Evolutionary conservation across 805 yeast genomes (phyloP), one percentile per base, ranked within the genome.

Genomic region (Allodekkera sacchari): DNA sequence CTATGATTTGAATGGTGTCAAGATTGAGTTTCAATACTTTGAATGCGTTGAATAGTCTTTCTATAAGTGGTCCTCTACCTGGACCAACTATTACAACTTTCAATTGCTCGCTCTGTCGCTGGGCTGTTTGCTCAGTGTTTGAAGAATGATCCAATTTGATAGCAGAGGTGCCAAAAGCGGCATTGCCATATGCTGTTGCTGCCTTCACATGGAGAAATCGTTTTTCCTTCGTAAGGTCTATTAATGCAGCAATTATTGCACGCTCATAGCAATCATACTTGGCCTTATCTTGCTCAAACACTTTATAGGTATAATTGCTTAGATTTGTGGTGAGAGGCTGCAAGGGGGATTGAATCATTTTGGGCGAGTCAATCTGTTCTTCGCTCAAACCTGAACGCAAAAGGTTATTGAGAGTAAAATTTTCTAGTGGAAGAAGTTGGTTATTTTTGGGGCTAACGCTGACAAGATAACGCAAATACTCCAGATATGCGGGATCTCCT

Each of bases 1-100:
- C 84, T 13, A 65, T 59, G 3, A 78, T 50, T n/a, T 48, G 43
- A 12, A 58, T 35, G 25, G 40, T 38, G 9, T 36, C 33, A 24
- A 38, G 17, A 36, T 55, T 43, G 22, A 54, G 31, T 7, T 49
- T 40, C 4, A 66, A 41, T 14, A 45, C 44, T 3, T 50, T 44
- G 2, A 74, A 43, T 3, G 76, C 71, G 5, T 55, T 47, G 19
- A 68, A 55, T 0, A 71, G 59, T 14, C 67, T 60, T 27, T 76
- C 76, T 3, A 87, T 75, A 18, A 88, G 55, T 1, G 89, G 88
- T 1, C 96, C 96, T 27, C 85, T 60, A 1, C 96, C 96, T 0
- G 96, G 92, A 0, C 96, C 96, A 3, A 81, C 75, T 2, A 88
- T 67, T 4, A 81, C 64, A 7, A 83, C 57, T 8, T 57, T 56